Evolutionary conservation across 1,284 basidiomycete genomes (phyloP).

Genomic region (Phenoliferia sp.): DNA sequence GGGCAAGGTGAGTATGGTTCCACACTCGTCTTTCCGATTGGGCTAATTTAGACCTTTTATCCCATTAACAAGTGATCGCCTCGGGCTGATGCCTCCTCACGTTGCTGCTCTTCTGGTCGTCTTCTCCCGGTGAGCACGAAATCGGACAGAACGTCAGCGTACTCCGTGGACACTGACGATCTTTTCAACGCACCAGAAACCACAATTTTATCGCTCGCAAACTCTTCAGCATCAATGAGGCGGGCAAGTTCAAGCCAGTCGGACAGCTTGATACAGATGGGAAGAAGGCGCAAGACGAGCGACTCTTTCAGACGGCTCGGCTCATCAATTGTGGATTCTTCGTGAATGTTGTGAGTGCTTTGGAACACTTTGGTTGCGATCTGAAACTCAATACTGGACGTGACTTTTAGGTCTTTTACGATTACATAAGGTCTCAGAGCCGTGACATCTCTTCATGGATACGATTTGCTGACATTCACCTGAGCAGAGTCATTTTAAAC

Average conservation of each 20-base stretch:
- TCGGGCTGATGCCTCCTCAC: conserved; percentile 71
- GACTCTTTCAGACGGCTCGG: conserved; percentile 68
- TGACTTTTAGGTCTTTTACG: too few relatives aligned
- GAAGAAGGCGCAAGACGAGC: conserved; percentile 49
- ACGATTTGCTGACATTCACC: conserved; percentile 12
- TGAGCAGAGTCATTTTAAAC: conserved; percentile 21
- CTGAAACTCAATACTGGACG: too few relatives aligned
- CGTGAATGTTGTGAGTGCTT: not conserved
- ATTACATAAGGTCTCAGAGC: not conserved
- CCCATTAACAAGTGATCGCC: conserved; percentile 44
- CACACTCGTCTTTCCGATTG: not conserved
- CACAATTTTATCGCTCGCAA: conserved; percentile 75
- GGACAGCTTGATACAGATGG: conserved; percentile 41
- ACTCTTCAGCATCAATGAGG: conserved; percentile 64
- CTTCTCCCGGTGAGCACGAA: conserved; percentile 57
- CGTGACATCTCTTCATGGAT: not conserved
- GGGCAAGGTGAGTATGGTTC: conserved; percentile 48
- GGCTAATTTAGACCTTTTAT: not conserved
- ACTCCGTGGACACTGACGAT: too few relatives aligned
- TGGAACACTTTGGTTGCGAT: too few relatives aligned
- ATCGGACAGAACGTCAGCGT: conserved; percentile 12
- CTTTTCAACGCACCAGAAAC: conserved; percentile 24
- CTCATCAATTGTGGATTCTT: conserved; percentile 60
- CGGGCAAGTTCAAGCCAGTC: conserved; percentile 46
- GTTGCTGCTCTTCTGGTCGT: conserved; percentile 63